phyloP scores from a whole-genome alignment of 768 basidiomycete species.

The Hemileccinum impolitum region DNA sequence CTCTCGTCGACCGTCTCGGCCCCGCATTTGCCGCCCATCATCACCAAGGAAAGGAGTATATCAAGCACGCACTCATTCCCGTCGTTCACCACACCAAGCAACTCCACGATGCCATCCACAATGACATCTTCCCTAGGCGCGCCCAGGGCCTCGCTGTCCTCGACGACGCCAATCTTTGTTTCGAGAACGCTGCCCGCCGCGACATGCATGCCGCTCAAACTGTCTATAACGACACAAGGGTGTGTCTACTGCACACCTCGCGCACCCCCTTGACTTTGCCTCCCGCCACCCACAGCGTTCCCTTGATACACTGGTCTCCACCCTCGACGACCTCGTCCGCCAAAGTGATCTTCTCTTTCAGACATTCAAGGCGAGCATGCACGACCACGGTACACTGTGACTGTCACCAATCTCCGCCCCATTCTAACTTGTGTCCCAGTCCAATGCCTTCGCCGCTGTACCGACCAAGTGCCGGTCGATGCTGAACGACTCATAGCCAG shows the following conservation, averaged over 20 bases:
- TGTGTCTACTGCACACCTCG: constrained; percentile 24
- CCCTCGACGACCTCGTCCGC: constrained; percentile 48
- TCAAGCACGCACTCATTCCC: constrained; percentile 34
- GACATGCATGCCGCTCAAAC: constrained; percentile 43
- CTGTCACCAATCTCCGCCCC: background rate
- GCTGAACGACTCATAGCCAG: constrained; percentile 49
- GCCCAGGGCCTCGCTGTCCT: constrained; percentile 46
- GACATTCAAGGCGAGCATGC: constrained; percentile 42
- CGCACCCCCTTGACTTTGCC: constrained; percentile 12
- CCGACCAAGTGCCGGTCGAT: constrained; percentile 47
- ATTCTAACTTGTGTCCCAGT: constrained; percentile 33
- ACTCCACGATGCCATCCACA: constrained; percentile 34
- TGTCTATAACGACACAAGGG: constrained; percentile 42
- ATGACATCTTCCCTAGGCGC: constrained; percentile 31
- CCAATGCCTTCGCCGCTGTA: constrained; percentile 37
- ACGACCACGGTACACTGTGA: constrained; percentile 43
- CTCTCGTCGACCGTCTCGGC: constrained; percentile 48
- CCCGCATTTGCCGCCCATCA: constrained; percentile 34
- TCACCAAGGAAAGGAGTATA: constrained; percentile 25
- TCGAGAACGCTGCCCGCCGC: constrained; percentile 44
- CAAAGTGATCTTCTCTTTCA: constrained; percentile 51
- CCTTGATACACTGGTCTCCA: constrained; percentile 38
- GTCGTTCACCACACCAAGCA: constrained; percentile 33
- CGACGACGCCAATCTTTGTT: constrained; percentile 51
- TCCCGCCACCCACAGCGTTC: constrained; percentile 34